Evolutionary conservation across 306 rosid genomes (phyloP).

Genomic region (Lathyrus tuberosus): DNA sequence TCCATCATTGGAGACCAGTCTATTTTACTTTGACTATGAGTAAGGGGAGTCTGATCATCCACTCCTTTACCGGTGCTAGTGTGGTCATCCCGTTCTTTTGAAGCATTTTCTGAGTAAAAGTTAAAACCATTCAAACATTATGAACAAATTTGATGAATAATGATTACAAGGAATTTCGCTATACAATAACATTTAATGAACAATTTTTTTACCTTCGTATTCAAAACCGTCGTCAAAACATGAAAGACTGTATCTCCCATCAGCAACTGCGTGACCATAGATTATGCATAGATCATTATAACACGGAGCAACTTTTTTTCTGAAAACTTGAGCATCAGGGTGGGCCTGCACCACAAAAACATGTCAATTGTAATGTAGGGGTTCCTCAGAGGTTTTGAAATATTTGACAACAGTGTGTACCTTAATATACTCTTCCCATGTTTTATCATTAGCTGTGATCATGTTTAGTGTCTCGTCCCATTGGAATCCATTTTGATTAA

Average conservation of each 20-base stretch:
- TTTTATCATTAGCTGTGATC: slow-evolving; percentile 43
- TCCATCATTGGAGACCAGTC: slow-evolving; percentile 55
- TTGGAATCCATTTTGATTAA: slow-evolving; percentile 49
- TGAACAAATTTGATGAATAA: background rate
- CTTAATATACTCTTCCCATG: slow-evolving; percentile 51
- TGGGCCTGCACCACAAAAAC: slow-evolving; percentile 54
- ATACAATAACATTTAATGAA: slow-evolving; percentile 17
- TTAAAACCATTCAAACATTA: slow-evolving; percentile 15
- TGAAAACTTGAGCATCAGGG: slow-evolving; percentile 51
- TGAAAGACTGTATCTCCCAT: slow-evolving; percentile 71
- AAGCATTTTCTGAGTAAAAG: slow-evolving; percentile 34
- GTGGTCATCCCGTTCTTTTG: slow-evolving; percentile 43
- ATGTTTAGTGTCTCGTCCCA: slow-evolving; percentile 51
- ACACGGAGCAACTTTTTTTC: slow-evolving; percentile 42
- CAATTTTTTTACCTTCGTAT: slow-evolving; percentile 38
- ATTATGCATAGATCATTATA: slow-evolving; percentile 57
- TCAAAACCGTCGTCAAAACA: slow-evolving; percentile 52
- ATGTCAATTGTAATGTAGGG: slow-evolving; percentile 33
- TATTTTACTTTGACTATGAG: slow-evolving; percentile 36
- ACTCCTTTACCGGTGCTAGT: slow-evolving; percentile 30
- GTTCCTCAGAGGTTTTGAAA: slow-evolving; percentile 18
- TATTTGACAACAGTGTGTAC: slow-evolving; percentile 33
- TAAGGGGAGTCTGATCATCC: slow-evolving; percentile 32
- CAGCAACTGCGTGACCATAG: slow-evolving; percentile 63
- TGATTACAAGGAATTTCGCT: slow-evolving; percentile 8